Conservation (phyloP, 306 rosid genomes). For the Arachis hypogaea region DNA sequence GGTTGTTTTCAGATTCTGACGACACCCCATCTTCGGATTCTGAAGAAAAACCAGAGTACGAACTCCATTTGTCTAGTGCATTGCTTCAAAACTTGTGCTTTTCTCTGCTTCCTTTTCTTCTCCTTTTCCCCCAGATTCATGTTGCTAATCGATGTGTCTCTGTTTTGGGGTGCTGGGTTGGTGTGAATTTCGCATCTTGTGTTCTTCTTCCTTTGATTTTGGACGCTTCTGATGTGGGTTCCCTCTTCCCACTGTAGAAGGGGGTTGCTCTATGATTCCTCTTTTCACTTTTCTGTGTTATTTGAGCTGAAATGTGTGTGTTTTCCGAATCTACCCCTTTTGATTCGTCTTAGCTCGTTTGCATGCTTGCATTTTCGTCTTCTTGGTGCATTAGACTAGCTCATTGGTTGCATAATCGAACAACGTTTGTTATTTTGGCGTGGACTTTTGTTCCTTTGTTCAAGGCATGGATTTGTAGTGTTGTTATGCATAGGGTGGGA, state of each 20-base stretch:
- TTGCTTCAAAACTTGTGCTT: conserved; percentile 30
- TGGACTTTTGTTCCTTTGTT: conserved; percentile 19
- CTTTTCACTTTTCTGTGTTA: conserved; percentile 10
- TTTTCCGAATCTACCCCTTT: conserved; percentile 38
- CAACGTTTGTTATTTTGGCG: conserved; percentile 11
- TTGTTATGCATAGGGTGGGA: conserved; percentile 3
- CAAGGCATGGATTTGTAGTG: conserved; percentile 28
- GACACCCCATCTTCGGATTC: conserved; percentile 66
- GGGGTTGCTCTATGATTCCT: conserved; percentile 12
- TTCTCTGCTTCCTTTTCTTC: background rate
- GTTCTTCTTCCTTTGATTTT: conserved; percentile 31
- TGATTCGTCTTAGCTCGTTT: conserved; percentile 45
- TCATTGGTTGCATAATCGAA: conserved; percentile 6
- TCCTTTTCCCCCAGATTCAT: conserved; percentile 34
- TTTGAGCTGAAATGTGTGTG: conserved; percentile 30
- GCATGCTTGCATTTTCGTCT: conserved; percentile 61
- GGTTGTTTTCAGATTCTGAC: conserved; percentile 70
- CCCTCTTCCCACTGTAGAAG: conserved; percentile 21
- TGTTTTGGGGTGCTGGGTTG: conserved; percentile 34
- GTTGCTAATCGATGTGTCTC: conserved; percentile 34
- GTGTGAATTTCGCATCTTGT: conserved; percentile 40
- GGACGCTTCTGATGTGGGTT: conserved; percentile 29
- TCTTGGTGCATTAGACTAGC: conserved; percentile 25
- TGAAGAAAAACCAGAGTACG: conserved; percentile 72
- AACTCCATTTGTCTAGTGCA: conserved; percentile 38